Conservation (phyloP, 495 filamentous ascomycete species). For the Penicillium pulvis region DNA sequence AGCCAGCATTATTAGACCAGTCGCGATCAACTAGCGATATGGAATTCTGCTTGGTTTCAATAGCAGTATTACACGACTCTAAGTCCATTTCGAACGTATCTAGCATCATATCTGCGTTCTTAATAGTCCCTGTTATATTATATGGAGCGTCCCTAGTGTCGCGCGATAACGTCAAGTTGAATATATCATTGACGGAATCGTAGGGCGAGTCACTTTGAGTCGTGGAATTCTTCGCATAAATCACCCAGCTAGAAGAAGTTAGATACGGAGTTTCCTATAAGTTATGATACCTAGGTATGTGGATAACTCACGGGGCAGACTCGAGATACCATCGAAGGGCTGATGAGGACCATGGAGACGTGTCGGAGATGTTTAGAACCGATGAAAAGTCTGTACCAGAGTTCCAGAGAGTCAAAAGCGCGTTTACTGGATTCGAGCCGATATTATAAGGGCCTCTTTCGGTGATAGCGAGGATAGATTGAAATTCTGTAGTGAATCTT, state of each 20-base stretch:
- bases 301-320: conserved; percentile 7
- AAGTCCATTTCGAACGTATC: conserved; percentile 4
- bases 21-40: neutral
- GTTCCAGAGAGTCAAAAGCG: conserved; percentile 12
- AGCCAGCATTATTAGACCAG: conserved; percentile 6
- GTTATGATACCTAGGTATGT: no score
- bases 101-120: conserved; percentile 3
- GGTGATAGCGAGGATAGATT: conserved; percentile 17
- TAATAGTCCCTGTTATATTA: conserved; percentile 6
- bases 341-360: neutral
- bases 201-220: conserved; percentile 3
- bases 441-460: conserved; percentile 14
- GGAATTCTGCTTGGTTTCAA: conserved; percentile 2
- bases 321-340: conserved; percentile 8
- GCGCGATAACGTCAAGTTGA: conserved; percentile 10
- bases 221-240: neutral
- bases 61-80: conserved; percentile 4
- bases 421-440: conserved; percentile 13
- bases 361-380: neutral
- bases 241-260: conserved; percentile 5
- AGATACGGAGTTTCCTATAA: neutral
- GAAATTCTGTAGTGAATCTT: conserved; percentile 1
- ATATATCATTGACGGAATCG: conserved; percentile 7
- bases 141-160: neutral
- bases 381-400: conserved; percentile 9